Conservation (phyloP, 2,329 filamentous ascomycete species). For the Fusarium sp. region DNA sequence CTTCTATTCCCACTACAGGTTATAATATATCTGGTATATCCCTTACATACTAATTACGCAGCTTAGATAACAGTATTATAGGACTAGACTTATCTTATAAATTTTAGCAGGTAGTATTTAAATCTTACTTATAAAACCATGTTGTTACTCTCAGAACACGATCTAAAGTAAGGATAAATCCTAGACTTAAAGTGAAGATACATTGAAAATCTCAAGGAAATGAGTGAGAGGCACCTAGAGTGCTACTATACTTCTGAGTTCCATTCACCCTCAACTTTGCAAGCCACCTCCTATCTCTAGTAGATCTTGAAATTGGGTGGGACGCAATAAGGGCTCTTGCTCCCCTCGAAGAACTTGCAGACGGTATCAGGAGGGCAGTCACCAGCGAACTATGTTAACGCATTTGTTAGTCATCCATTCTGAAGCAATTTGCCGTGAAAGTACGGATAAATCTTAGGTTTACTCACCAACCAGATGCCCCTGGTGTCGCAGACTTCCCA, state of each 20-base stretch:
- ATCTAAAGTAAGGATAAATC: neutral
- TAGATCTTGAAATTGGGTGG: neutral
- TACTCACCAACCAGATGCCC: neutral
- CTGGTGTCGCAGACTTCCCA: neutral
- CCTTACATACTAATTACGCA: too few species aligned
- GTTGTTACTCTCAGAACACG: neutral
- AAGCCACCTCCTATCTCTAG: neutral
- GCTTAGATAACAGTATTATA: too few species aligned
- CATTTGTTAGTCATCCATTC: neutral
- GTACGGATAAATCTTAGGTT: neutral
- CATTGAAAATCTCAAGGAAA: neutral
- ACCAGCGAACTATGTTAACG: neutral
- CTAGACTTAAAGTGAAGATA: neutral
- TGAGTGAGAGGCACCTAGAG: neutral
- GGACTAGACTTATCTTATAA: too few species aligned
- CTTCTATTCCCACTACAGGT: too few species aligned
- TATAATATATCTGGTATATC: too few species aligned
- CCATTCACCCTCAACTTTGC: rapidly evolving
- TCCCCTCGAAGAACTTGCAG: neutral
- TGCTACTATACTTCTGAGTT: rapidly evolving
- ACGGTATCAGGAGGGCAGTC: neutral
- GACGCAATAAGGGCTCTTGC: neutral
- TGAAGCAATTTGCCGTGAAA: neutral
- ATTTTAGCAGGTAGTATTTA: too few species aligned
- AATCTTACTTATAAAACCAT: neutral